Base-by-base conservation (phyloP, 2,329 filamentous ascomycete genomes). In the Mariannaea elegans region DNA sequence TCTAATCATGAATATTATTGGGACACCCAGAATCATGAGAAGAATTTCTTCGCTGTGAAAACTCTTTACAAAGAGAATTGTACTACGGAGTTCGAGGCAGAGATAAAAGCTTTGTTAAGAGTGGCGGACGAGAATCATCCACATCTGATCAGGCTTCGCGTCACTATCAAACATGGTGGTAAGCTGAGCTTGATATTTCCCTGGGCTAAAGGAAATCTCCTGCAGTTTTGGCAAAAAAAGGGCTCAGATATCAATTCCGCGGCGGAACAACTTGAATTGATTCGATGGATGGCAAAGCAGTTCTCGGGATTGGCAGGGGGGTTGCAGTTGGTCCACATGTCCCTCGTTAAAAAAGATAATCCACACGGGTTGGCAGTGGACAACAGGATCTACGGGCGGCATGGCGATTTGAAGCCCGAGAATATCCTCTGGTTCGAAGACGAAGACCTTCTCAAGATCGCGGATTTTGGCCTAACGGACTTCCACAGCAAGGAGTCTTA, bases 151-250 rank as follows among this genome's bases (percentile, higher is more conserved):
- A 24, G 32, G 13, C 49, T 50, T 36, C 56, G 55, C 7, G 47
- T 46, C 24, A 54, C 59, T 0, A 55, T 59, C 21, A 36, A 51
- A 13, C 45, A 45, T 4, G 59, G 50, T 3, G 1, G 6, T 12
- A 14, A 41, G 2, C 39, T 50, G 19, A 21, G 52, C 16, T 23
- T 55, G 12, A 21, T 62, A 2, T 62, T 62, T 4, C 55, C 46
- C 0, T 62, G 45, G n/a, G 61, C 61, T 1, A 38, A 62, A 1
- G 54, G 45, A 12, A 62, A 62, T 8, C 6, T 64, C 5, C 14
- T 13, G 7, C 13, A 34, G 10, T 14, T 34, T 4, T 14, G 7
- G 32, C 7, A 34, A n/a, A 14, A n/a, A 12, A 4, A 34, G 14
- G 12, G 4, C 32, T 4, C 32, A 7, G 32, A 34, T 7, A 4